phyloP scores from a whole-genome alignment of 2,329 filamentous ascomycete species.

The Chaetomiaceae sp. region DNA sequence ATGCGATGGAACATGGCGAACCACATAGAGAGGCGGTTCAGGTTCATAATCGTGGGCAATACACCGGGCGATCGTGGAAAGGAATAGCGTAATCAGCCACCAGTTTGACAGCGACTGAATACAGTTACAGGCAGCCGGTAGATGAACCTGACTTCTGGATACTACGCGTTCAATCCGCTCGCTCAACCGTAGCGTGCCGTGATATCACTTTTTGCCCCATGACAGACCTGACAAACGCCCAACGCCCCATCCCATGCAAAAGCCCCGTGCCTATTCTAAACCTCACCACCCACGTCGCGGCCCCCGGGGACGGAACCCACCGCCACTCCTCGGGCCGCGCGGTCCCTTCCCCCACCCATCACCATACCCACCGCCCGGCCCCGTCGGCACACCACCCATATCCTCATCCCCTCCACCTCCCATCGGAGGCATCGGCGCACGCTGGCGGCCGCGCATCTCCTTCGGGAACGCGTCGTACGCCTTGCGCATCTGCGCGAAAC shows the following conservation, averaged over 20 bases:
- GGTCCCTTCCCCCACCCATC: conserved; percentile 40
- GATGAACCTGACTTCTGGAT: too few relatives aligned
- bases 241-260: conserved; percentile 13
- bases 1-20: too few relatives aligned
- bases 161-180: too few relatives aligned
- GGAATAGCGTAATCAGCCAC: too few relatives aligned
- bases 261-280: conserved; percentile 20
- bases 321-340: conserved; percentile 48
- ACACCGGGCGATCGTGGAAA: too few relatives aligned
- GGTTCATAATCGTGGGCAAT: too few relatives aligned
- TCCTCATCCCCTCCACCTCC: conserved; percentile 33
- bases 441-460: conserved; percentile 63
- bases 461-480: conserved; percentile 81
- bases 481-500: conserved; percentile 97
- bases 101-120: too few relatives aligned
- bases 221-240: conserved; percentile 33
- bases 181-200: neutral
- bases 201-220: conserved; percentile 3
- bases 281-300: conserved; percentile 40
- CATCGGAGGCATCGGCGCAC: conserved; percentile 45
- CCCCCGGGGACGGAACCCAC: conserved; percentile 42
- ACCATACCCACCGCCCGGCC: conserved; percentile 38
- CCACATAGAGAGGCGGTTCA: too few relatives aligned
- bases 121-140: too few relatives aligned
- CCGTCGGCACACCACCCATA: conserved; percentile 42